phyloP scores from a whole-genome alignment of 805 yeast genomes.

The Hanseniaspora guilliermondii region DNA sequence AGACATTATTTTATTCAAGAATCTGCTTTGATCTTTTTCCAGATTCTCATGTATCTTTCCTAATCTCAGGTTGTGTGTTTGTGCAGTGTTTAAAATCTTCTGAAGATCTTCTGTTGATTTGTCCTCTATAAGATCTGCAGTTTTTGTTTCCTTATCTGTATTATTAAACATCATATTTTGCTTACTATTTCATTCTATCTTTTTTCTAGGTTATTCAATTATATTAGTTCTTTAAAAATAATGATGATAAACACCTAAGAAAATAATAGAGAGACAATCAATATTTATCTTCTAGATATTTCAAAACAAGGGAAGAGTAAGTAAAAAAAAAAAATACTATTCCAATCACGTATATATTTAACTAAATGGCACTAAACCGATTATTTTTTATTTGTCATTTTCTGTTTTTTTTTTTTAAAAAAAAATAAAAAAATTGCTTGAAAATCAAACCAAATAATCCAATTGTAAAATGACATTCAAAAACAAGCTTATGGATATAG shows the following conservation, averaged over 20 bases:
- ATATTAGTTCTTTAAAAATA: no score
- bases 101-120: background rate
- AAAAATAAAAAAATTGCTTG: background rate
- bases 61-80: slow-evolving; percentile 2
- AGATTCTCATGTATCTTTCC: slow-evolving; percentile 6
- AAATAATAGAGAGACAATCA: no score
- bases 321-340: no score
- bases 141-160: background rate
- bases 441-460: background rate
- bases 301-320: no score
- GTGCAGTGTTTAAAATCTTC: background rate
- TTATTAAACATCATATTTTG: background rate
- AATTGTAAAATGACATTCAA: background rate
- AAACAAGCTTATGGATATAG: slow-evolving; percentile 33
- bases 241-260: no score
- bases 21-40: background rate
- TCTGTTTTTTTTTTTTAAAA: no score
- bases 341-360: background rate
- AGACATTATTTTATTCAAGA: slow-evolving; percentile 6
- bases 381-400: no score
- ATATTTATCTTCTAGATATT: no score
- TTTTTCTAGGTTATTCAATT: background rate
- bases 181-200: no score
- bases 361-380: no score
- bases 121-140: background rate